Conservation (phyloP, 441 rosid species). For the Adansonia rubrostipa region DNA sequence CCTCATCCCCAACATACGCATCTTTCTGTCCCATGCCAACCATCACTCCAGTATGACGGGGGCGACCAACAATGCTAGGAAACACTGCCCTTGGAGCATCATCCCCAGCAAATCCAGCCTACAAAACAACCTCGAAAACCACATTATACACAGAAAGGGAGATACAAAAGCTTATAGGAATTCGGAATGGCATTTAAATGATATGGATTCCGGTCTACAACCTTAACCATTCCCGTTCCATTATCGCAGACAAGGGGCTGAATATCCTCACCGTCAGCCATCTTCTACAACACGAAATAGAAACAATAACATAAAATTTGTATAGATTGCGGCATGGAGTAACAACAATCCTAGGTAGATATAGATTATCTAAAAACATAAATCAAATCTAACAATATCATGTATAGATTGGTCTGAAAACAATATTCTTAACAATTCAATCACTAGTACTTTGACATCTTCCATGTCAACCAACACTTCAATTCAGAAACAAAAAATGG, state of each 20-base stretch:
- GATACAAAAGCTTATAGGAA: too few species aligned
- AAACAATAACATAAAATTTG: slow-evolving; percentile 14
- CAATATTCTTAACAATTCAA: neutral
- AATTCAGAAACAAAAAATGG: neutral
- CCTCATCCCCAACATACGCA: too few species aligned
- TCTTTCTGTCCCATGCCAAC: too few species aligned
- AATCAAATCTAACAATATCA: slow-evolving; percentile 3
- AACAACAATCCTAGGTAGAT: neutral
- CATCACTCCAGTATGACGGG: too few species aligned
- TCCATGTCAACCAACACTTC: neutral
- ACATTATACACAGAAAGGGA: too few species aligned
- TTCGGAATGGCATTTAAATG: too few species aligned
- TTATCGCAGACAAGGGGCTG: neutral
- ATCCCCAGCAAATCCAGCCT: too few species aligned
- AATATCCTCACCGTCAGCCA: neutral
- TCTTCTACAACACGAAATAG: neutral
- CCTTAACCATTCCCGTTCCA: neutral
- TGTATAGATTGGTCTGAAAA: neutral
- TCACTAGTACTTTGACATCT: neutral
- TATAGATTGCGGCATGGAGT: neutral
- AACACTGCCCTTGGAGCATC: too few species aligned
- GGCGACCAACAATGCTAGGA: neutral
- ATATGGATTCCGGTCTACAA: too few species aligned
- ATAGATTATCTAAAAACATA: neutral
- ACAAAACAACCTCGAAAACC: too few species aligned